These are phyloP conservation scores for Nyssa sinensis DNA, from an alignment of 148 eudicot genomes.

Conservation along the genomic window DNA sequence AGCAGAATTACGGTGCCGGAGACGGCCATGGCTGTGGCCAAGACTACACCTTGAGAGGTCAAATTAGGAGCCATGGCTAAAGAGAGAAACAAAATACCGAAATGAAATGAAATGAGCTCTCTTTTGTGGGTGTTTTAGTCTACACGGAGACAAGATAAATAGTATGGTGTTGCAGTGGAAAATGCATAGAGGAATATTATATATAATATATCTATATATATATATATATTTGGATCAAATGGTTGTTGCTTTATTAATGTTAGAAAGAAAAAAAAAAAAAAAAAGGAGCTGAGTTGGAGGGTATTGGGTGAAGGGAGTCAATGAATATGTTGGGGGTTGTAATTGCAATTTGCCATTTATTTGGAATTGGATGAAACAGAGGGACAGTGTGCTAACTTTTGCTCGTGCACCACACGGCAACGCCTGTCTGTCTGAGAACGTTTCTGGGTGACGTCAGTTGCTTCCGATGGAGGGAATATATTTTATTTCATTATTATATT, in stretches of 20 bases:
- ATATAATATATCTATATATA: slow-evolving; percentile 9
- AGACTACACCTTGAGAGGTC: slow-evolving; percentile 48
- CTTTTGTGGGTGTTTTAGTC: neutral
- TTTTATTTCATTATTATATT: no score
- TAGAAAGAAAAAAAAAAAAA: neutral
- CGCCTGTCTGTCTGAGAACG: neutral
- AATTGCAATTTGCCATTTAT: neutral
- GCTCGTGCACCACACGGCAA: neutral
- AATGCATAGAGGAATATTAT: slow-evolving; percentile 8
- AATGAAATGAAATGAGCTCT: no score
- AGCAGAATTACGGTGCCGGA: slow-evolving; percentile 65
- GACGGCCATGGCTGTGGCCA: slow-evolving; percentile 77
- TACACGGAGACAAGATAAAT: neutral
- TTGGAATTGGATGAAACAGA: neutral
- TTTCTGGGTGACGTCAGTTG: neutral
- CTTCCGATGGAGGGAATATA: no score
- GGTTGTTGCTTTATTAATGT: neutral
- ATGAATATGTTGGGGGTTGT: neutral
- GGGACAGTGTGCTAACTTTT: neutral
- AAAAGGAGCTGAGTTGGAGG: no score
- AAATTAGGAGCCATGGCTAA: slow-evolving; percentile 34
- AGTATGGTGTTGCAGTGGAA: neutral
- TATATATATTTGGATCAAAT: neutral
- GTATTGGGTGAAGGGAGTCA: neutral
- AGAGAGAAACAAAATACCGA: slow-evolving; percentile 1